Percentiles rank a stretch among this genome's conserved stretches.
phyloP scores from a whole-genome alignment of 2,329 filamentous ascomycete species.

The Peltaster fructicola region DNA sequence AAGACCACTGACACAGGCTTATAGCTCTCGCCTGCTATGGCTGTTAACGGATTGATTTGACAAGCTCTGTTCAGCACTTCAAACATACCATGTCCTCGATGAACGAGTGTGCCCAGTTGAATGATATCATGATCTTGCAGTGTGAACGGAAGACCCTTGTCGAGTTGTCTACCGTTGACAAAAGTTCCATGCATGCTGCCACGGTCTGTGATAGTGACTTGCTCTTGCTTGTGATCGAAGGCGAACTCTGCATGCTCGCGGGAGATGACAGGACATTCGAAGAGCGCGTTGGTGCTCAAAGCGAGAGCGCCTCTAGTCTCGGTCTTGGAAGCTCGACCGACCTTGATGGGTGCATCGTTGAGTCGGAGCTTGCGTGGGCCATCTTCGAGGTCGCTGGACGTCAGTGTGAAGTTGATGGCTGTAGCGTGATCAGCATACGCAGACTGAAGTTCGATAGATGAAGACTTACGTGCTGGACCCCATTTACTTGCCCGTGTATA shows the following conservation, averaged over 20 bases:
- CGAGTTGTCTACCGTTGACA: slow-evolving; percentile 16
- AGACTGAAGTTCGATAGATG: no score
- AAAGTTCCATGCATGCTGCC: slow-evolving; percentile 19
- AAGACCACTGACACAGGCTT: no score
- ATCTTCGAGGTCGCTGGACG: slow-evolving; percentile 2
- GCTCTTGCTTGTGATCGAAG: slow-evolving; percentile 1
- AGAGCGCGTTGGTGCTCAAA: slow-evolving; percentile 15
- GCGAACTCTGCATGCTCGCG: slow-evolving; percentile 18
- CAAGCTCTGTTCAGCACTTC: slow-evolving; percentile 1
- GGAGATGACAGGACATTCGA: slow-evolving; percentile 21
- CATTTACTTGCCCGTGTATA: no score
- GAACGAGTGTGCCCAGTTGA: slow-evolving; percentile 16
- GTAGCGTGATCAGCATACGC: no score
- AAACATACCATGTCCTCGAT: slow-evolving; percentile 11
- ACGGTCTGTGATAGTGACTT: slow-evolving; percentile 16
- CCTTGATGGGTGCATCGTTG: slow-evolving; percentile 13
- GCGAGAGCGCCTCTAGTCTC: slow-evolving; percentile 17
- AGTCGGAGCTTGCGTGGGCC: no score
- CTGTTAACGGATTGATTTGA: slow-evolving; percentile 2
- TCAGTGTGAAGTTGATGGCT: slow-evolving; percentile 14
- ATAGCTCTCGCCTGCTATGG: no score
- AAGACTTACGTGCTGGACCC: no score
- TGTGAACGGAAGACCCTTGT: slow-evolving; percentile 4
- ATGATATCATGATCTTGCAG: slow-evolving; percentile 15
- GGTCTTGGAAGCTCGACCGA: slow-evolving; percentile 28